These are phyloP conservation scores for Candida adriatica DNA, from an alignment of 805 yeast genomes.

Conservation along the genomic window DNA sequence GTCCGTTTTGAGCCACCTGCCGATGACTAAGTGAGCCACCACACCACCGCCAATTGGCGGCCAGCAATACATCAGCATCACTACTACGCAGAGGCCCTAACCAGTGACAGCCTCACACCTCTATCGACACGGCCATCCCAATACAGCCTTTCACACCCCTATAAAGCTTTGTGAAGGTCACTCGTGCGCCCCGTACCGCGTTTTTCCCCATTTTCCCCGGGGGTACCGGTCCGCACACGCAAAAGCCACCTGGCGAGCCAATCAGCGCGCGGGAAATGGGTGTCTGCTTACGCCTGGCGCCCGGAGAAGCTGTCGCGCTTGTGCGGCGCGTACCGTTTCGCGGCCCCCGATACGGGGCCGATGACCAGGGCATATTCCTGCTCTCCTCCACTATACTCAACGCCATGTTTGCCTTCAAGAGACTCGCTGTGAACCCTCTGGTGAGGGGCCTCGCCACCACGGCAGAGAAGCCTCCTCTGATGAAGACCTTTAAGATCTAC, in stretches of 20 bases:
- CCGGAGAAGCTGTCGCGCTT: conserved; percentile 7
- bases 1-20: no score
- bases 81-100: no score
- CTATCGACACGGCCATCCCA: no score
- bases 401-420: not conserved
- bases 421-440: not conserved
- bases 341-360: conserved; percentile 16
- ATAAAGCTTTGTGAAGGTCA: conserved; percentile 1
- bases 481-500: conserved; percentile 87
- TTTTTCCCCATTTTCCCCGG: conserved; percentile 1
- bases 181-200: conserved; percentile 2
- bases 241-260: conserved; percentile 5
- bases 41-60: no score
- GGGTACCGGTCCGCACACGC: conserved; percentile 1
- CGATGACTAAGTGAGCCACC: no score
- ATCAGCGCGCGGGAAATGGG: conserved; percentile 9
- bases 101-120: no score
- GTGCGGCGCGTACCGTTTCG: conserved; percentile 8
- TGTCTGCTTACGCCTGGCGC: conserved; percentile 10
- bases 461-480: conserved; percentile 45
- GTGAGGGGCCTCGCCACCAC: conserved; percentile 35
- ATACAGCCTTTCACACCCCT: not conserved
- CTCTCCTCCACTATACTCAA: not conserved
- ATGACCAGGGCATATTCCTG: conserved; percentile 8
- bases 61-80: no score